Conservation (phyloP, 2,329 filamentous ascomycete genomes). For the Pyrenophora seminiperda region DNA sequence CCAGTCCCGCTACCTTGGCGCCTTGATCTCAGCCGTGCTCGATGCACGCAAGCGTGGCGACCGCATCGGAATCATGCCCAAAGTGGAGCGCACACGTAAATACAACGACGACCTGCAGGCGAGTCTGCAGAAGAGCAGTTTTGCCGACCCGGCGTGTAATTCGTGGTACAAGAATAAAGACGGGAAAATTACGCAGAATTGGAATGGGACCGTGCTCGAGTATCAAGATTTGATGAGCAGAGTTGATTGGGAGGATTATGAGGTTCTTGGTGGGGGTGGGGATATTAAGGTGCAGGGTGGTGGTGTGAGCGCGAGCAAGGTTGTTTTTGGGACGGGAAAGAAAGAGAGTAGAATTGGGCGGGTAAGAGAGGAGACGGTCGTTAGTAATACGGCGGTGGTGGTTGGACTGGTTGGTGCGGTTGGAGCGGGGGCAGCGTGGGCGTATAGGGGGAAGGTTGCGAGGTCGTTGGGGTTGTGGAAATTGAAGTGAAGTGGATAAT, state of each 20-base stretch:
- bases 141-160: constrained; percentile 60
- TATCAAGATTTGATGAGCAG: constrained; percentile 57
- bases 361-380: constrained; percentile 52
- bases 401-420: constrained; percentile 46
- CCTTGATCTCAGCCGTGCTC: constrained; percentile 57
- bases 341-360: constrained; percentile 42
- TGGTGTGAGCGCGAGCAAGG: no score
- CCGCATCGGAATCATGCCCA: constrained; percentile 55
- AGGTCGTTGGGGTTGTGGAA: constrained; percentile 19
- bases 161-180: constrained; percentile 63
- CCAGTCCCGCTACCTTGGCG: constrained; percentile 60
- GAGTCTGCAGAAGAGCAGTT: constrained; percentile 52
- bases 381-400: constrained; percentile 47
- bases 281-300: not conserved
- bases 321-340: not conserved
- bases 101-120: constrained; percentile 57
- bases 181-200: constrained; percentile 64
- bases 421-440: constrained; percentile 45
- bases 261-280: constrained; percentile 22
- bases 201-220: constrained; percentile 58
- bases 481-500: not conserved
- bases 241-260: constrained; percentile 55
- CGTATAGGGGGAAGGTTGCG: constrained; percentile 17
- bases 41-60: constrained; percentile 49
- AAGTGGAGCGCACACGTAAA: constrained; percentile 42